Evolutionary conservation across 768 basidiomycete species (phyloP).

Genomic region (Panaeolus cyanescens): DNA sequence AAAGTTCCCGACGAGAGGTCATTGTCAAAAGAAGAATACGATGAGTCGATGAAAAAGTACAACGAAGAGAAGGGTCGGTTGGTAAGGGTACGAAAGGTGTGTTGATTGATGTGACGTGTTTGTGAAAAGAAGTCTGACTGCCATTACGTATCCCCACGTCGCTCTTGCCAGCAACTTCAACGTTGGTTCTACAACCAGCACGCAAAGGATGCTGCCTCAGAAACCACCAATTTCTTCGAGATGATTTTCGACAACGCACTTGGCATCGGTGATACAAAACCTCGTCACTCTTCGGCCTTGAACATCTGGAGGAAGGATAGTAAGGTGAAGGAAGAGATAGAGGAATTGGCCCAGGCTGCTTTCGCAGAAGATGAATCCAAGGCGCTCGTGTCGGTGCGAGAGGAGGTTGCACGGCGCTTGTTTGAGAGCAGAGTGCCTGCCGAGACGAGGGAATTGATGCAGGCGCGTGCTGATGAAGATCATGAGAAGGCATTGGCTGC

Average conservation of each 20-base stretch:
- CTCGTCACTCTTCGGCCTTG: background rate
- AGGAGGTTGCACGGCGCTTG: background rate
- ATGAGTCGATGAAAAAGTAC: background rate
- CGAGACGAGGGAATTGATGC: background rate
- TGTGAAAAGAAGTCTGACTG: too few species aligned
- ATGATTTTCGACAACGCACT: background rate
- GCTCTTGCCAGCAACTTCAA: slow-evolving; percentile 16
- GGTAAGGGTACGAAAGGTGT: background rate
- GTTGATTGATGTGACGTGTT: too few species aligned
- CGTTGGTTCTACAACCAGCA: slow-evolving; percentile 15
- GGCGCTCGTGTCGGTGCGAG: background rate
- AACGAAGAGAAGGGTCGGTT: background rate
- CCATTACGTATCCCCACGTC: too few species aligned
- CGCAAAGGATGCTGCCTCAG: slow-evolving; percentile 9
- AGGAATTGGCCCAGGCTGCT: background rate
- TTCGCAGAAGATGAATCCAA: background rate
- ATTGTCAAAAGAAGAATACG: background rate
- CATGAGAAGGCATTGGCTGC: background rate
- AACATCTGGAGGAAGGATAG: slow-evolving; percentile 11
- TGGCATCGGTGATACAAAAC: background rate
- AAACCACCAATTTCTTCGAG: background rate
- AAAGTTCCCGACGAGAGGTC: too few species aligned
- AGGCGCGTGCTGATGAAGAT: background rate
- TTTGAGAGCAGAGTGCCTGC: background rate
- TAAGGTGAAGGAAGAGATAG: background rate